Conservation (phyloP, 805 yeast species). For the Candida ipomoeae region DNA sequence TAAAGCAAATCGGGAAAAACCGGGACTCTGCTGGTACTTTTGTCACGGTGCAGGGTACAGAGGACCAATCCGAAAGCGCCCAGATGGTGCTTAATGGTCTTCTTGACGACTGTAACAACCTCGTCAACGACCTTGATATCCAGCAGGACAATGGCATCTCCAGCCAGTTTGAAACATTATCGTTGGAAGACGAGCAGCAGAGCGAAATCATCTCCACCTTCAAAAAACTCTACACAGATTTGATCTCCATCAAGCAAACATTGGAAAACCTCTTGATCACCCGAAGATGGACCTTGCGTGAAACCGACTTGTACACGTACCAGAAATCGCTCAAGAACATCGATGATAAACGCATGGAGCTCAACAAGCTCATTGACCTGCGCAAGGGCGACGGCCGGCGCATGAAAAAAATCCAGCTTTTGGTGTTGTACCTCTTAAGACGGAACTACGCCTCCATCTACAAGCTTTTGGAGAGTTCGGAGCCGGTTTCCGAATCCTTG, state of each 20-base stretch:
- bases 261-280: constrained; percentile 84
- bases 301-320: constrained; percentile 85
- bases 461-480: constrained; percentile 83
- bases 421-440: constrained; percentile 72
- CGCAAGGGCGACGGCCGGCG: constrained; percentile 8
- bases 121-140: constrained; percentile 63
- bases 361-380: constrained; percentile 20
- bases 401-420: constrained; percentile 36
- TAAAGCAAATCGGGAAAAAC: constrained; percentile 28
- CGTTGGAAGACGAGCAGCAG: constrained; percentile 38
- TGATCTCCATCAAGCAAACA: constrained; percentile 63
- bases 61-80: constrained; percentile 21
- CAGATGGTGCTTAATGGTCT: constrained; percentile 64
- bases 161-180: constrained; percentile 20
- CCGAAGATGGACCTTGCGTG: constrained; percentile 95
- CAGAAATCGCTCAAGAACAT: constrained; percentile 70
- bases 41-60: constrained; percentile 19
- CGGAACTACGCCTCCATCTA: constrained; percentile 89
- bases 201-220: constrained; percentile 24
- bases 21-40: constrained; percentile 60
- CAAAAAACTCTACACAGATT: constrained; percentile 56
- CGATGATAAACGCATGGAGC: constrained; percentile 62
- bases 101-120: constrained; percentile 76
- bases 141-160: constrained; percentile 30
- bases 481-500: constrained; percentile 91